A percentile compares a stretch with the other conserved stretches of the same genome.
Evolutionary conservation across 345 rosid genomes (phyloP).

Genomic region (Dipteronia dyeriana): DNA sequence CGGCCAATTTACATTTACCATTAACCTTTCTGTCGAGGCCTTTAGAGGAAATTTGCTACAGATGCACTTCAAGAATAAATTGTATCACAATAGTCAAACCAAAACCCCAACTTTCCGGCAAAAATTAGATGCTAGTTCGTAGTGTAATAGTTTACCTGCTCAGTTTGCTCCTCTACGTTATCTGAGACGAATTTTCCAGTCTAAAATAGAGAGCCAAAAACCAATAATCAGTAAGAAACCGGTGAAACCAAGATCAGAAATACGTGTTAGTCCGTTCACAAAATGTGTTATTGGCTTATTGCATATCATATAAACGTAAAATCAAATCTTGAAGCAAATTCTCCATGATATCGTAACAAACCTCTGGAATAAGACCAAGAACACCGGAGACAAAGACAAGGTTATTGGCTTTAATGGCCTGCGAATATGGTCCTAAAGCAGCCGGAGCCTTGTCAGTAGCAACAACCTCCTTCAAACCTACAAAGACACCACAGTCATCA

Average conservation of each 20-base stretch:
- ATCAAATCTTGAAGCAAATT: background rate
- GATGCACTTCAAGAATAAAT: background rate
- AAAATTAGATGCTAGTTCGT: background rate
- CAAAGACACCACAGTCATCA: conserved; percentile 19
- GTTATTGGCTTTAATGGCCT: conserved; percentile 81
- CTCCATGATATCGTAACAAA: conserved; percentile 21
- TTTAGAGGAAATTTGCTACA: background rate
- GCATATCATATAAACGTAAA: background rate
- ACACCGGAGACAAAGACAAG: conserved; percentile 80
- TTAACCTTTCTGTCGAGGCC: too few species aligned
- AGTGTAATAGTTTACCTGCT: conserved; percentile 56
- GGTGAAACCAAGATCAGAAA: background rate
- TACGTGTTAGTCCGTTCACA: background rate
- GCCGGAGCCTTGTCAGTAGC: conserved; percentile 89
- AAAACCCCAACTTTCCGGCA: background rate
- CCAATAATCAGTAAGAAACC: conserved; percentile 13
- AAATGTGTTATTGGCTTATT: background rate
- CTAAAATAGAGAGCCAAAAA: conserved; percentile 36
- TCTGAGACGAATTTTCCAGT: conserved; percentile 80
- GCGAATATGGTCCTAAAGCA: conserved; percentile 91
- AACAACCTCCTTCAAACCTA: conserved; percentile 71
- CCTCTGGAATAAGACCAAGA: conserved; percentile 90
- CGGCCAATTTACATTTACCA: too few species aligned
- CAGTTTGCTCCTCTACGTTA: conserved; percentile 75
- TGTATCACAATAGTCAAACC: background rate